Percentiles rank a stretch among this genome's conserved stretches.
Evolutionary conservation across 2,329 filamentous ascomycete species (phyloP).

Genomic region (Epichloe brachyelytri): DNA sequence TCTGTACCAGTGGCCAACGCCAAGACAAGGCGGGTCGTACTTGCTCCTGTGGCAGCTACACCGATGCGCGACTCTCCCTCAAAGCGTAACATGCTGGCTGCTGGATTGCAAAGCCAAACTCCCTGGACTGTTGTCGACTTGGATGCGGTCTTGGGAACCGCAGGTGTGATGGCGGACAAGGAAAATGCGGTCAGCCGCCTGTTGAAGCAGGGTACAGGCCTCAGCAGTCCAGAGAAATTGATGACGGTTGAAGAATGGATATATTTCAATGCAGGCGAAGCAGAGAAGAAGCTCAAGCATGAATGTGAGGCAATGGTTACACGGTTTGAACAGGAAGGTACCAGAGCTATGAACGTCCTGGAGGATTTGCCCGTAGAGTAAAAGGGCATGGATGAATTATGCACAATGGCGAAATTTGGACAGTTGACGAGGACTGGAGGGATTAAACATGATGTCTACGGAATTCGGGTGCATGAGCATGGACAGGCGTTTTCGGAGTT

Average conservation of each 20-base stretch:
- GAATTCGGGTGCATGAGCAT: neutral
- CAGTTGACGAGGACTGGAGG: neutral
- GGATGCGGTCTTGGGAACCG: conserved; percentile 51
- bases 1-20: conserved; percentile 40
- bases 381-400: conserved; percentile 4
- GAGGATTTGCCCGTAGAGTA: conserved; percentile 54
- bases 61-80: conserved; percentile 45
- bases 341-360: conserved; percentile 61
- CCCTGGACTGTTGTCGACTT: conserved; percentile 67
- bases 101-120: conserved; percentile 40
- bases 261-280: conserved; percentile 62
- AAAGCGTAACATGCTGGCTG: conserved; percentile 42
- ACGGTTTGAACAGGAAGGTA: conserved; percentile 73
- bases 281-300: conserved; percentile 63
- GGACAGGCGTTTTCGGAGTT: neutral
- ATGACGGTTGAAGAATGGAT: conserved; percentile 98
- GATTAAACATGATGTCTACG: neutral
- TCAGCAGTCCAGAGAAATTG: conserved; percentile 65
- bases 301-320: conserved; percentile 77
- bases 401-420: neutral
- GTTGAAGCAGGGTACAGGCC: conserved; percentile 40
- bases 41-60: conserved; percentile 34
- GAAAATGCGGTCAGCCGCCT: conserved; percentile 39
- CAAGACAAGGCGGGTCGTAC: conserved; percentile 31
- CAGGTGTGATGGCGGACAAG: conserved; percentile 30